Evolutionary conservation across 768 basidiomycete genomes (phyloP).

Genomic region (Lactarius hengduanensis): DNA sequence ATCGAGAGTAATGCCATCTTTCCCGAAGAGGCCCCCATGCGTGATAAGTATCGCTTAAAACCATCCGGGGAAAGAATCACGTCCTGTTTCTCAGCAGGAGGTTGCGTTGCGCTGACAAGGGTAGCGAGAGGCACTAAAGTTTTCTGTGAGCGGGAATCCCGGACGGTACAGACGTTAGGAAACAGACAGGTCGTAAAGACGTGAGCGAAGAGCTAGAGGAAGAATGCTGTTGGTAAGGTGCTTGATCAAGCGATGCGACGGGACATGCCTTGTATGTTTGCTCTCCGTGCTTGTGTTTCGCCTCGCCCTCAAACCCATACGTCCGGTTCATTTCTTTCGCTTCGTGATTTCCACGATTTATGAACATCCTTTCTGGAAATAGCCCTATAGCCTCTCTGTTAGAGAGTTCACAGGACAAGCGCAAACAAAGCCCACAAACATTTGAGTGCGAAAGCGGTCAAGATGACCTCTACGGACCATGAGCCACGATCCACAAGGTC

Average conservation of each 20-base stretch:
- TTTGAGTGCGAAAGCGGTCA: conserved; percentile 94
- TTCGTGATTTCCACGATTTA: conserved; percentile 97
- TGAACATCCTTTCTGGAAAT: conserved; percentile 83
- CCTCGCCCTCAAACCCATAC: conserved; percentile 95
- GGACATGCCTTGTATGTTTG: conserved; percentile 79
- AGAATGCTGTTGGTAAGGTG: neutral
- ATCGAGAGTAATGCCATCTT: conserved; percentile 93
- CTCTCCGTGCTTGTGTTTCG: conserved; percentile 94
- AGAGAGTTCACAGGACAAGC: conserved; percentile 3
- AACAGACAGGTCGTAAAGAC: conserved; percentile 79
- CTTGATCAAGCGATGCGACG: neutral
- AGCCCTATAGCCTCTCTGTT: conserved; percentile 59
- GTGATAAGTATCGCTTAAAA: conserved; percentile 85
- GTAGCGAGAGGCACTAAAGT: conserved; percentile 83
- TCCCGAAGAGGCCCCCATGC: conserved; percentile 95
- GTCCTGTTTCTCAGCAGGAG: conserved; percentile 41
- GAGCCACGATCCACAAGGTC: conserved; percentile 98
- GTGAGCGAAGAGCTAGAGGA: conserved; percentile 78
- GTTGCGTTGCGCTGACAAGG: conserved; percentile 70
- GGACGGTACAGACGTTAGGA: neutral
- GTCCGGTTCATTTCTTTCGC: conserved; percentile 95
- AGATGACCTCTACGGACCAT: conserved; percentile 90
- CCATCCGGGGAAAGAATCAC: conserved; percentile 83
- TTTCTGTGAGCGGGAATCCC: conserved; percentile 1
- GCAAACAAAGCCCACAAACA: conserved; percentile 48